A percentile compares a stretch with the other conserved stretches of the same genome.
phyloP scores from a whole-genome alignment of 1,284 basidiomycete genomes.

The Uromyces viciae-fabae region DNA sequence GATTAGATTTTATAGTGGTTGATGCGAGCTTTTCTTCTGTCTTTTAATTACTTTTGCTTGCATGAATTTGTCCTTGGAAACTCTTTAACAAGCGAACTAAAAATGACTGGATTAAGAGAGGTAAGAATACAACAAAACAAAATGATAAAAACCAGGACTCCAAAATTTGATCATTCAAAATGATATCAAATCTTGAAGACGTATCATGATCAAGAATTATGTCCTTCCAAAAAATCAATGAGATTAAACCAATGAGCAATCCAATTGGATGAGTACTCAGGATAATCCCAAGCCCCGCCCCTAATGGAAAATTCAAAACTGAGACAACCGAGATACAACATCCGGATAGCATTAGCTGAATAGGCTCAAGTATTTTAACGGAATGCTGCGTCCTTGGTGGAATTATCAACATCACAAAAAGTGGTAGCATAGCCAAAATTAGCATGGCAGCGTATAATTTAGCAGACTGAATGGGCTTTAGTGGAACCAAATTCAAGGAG shows the following conservation, averaged over 20 bases:
- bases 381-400: not conserved
- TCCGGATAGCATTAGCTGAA: slow-evolving; percentile 21
- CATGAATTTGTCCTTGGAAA: too few relatives aligned
- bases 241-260: not conserved
- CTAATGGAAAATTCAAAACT: slow-evolving; percentile 24
- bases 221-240: not conserved
- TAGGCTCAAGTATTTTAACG: slow-evolving; percentile 18
- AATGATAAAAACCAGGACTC: slow-evolving; percentile 24
- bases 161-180: slow-evolving; percentile 29
- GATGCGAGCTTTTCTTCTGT: too few relatives aligned
- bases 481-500: not conserved
- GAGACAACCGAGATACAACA: slow-evolving; percentile 23
- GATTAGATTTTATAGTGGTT: too few relatives aligned
- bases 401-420: not conserved
- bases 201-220: too few relatives aligned
- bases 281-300: not conserved
- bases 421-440: slow-evolving; percentile 13
- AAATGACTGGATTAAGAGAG: slow-evolving; percentile 17
- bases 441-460: not conserved
- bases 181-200: not conserved
- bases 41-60: too few relatives aligned
- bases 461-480: not conserved
- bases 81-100: slow-evolving; percentile 8
- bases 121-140: not conserved
- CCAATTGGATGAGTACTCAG: slow-evolving; percentile 7